Evolutionary conservation across 2,329 filamentous ascomycete genomes (phyloP).

Genomic region (Hortaea sp.): DNA sequence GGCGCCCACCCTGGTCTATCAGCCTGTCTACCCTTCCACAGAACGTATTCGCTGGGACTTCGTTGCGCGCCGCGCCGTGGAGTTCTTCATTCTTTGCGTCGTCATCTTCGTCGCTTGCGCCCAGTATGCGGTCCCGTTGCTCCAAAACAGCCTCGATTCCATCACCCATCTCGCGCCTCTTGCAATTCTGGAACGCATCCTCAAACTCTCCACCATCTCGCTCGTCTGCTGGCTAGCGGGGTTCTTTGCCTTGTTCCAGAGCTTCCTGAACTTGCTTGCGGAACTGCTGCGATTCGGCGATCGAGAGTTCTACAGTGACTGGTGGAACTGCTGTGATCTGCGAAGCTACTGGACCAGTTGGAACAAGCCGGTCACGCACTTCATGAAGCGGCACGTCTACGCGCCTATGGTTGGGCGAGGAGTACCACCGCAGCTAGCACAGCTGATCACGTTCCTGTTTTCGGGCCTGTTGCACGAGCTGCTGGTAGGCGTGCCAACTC

Average conservation of each 20-base stretch:
- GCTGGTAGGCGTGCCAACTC: conserved; percentile 85
- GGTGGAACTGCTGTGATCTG: conserved; percentile 90
- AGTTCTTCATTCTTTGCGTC: conserved; percentile 66
- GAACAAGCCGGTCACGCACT: conserved; percentile 96
- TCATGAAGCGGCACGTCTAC: conserved; percentile 92
- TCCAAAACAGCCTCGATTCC: conserved; percentile 82
- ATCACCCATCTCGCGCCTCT: conserved; percentile 70
- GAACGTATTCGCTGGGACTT: conserved; percentile 76
- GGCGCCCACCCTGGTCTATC: conserved; percentile 92
- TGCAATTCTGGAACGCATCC: conserved; percentile 75
- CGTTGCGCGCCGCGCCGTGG: conserved; percentile 69
- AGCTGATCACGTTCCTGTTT: conserved; percentile 73
- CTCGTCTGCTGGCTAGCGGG: conserved; percentile 95
- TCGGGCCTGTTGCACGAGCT: conserved; percentile 87
- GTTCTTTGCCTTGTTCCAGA: conserved; percentile 95
- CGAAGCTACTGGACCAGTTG: conserved; percentile 89
- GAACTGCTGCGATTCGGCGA: conserved; percentile 87
- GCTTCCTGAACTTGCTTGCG: conserved; percentile 78
- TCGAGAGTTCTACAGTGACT: conserved; percentile 89
- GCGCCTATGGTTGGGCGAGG: conserved; percentile 78
- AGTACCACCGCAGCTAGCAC: conserved; percentile 60
- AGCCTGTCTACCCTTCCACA: conserved; percentile 88
- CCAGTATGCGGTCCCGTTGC: conserved; percentile 83
- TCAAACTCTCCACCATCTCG: conserved; percentile 93
- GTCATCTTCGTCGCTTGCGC: conserved; percentile 79